Conservation (phyloP, 2,329 filamentous ascomycete species). For the Orbilia blumenaviensis region DNA sequence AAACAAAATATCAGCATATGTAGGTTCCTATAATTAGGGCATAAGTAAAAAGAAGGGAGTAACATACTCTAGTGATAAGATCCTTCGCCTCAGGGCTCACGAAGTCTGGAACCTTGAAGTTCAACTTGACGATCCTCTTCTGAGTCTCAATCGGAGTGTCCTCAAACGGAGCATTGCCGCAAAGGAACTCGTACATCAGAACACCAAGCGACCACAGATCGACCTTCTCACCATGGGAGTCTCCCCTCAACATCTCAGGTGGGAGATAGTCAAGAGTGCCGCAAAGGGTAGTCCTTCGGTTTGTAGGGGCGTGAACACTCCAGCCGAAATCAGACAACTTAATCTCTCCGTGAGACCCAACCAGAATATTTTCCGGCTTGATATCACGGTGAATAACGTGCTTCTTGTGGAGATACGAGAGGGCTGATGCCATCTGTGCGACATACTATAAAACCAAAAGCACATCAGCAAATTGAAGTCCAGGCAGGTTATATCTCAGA, state of each 20-base stretch:
- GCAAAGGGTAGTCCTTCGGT: slow-evolving; percentile 91
- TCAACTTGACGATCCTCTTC: slow-evolving; percentile 82
- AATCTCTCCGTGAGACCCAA: slow-evolving; percentile 96
- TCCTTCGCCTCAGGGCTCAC: slow-evolving; percentile 90
- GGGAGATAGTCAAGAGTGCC: slow-evolving; percentile 97
- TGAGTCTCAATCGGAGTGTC: slow-evolving; percentile 96
- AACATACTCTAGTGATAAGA: slow-evolving; percentile 85
- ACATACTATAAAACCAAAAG: slow-evolving; percentile 74
- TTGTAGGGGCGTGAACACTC: slow-evolving; percentile 97
- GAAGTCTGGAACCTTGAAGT: slow-evolving; percentile 91
- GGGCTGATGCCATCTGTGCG: slow-evolving; percentile 87
- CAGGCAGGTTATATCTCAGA: background rate
- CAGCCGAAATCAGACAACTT: slow-evolving; percentile 99
- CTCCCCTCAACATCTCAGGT: slow-evolving; percentile 95
- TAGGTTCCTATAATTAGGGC: background rate
- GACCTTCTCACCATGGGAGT: slow-evolving; percentile 93
- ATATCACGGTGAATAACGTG: slow-evolving; percentile 98
- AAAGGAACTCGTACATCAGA: slow-evolving; percentile 93
- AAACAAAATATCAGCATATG: slow-evolving; percentile 51
- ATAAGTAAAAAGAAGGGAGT: slow-evolving; percentile 21
- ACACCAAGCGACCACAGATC: slow-evolving; percentile 97
- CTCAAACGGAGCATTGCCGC: slow-evolving; percentile 96
- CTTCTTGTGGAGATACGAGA: slow-evolving; percentile 93
- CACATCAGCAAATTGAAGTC: background rate
- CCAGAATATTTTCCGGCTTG: slow-evolving; percentile 96